Base-by-base conservation (phyloP, 2,329 filamentous ascomycete genomes). In the Eutypa lata region DNA sequence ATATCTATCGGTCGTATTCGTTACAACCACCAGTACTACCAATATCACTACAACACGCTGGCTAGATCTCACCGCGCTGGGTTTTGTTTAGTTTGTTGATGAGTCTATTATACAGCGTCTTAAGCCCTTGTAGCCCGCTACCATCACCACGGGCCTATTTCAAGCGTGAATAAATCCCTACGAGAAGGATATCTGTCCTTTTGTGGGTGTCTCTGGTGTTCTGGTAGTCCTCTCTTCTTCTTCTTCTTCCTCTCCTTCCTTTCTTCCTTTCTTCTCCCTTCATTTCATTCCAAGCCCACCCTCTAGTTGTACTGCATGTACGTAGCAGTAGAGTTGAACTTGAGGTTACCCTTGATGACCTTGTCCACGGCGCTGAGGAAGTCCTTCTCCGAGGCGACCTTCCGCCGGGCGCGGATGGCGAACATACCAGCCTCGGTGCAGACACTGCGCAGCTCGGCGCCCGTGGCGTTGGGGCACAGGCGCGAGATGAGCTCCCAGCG, bases 381-480 rank as follows among this genome's bases (percentile, higher is more conserved):
- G 75, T 99, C 94, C 83, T 99, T 97, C 81, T 99, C 94, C 1
- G 92, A 93, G 0, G 94, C 94, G 16, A 99, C 91, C 89, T 99
- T 99, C 76, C 94, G 87, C 71, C 94, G 80, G 37, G 90, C 90
- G 46, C 94, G 86, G 61, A 99, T 97, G 55, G 94, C 94, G 68
- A 96, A 99, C 93, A 99, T 97, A 61, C 94, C 94, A 1, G 94
- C 93, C 75, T 99, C 94, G 8, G 94, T 99, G 62, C 94, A 96
- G 56, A 99, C 94, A 76, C 91, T 96, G 67, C 94, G 85, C 70
- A 99, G 76, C 75, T 99, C 94, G 48, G 94, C 94, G 77, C 94
- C 94, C 1, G 94, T 99, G 50, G 92, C 89, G 76, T 99, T 99
- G 61, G 94, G 94, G 76, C 94, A 99, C 59, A 99, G 81, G 64